These are phyloP conservation scores for Yamadazyma aaseri DNA, from an alignment of 1,139 yeast genomes.

Conservation along the genomic window DNA sequence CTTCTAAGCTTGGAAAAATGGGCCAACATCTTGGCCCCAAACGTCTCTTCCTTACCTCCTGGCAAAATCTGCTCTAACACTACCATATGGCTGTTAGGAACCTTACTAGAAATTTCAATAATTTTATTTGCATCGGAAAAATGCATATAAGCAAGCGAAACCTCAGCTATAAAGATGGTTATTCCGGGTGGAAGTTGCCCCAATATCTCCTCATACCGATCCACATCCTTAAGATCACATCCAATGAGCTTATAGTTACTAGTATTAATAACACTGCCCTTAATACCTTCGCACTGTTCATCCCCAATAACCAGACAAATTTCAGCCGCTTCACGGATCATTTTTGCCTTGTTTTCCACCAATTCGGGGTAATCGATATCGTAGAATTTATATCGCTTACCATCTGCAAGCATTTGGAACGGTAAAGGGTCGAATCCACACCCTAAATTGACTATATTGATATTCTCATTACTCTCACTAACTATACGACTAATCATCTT, in stretches of 20 bases:
- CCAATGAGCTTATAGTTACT: constrained; percentile 59
- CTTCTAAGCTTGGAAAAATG: constrained; percentile 70
- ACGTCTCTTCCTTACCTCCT: constrained; percentile 59
- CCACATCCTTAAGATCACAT: constrained; percentile 62
- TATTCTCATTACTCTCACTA: constrained; percentile 22
- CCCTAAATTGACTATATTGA: constrained; percentile 65
- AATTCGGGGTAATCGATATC: constrained; percentile 80
- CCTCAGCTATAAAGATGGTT: constrained; percentile 75
- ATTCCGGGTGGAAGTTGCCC: constrained; percentile 24
- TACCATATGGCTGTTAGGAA: constrained; percentile 58
- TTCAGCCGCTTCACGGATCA: constrained; percentile 51
- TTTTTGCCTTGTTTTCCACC: constrained; percentile 49
- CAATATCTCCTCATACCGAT: constrained; percentile 40
- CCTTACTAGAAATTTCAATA: constrained; percentile 47
- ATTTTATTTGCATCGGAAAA: constrained; percentile 67
- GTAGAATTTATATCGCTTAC: constrained; percentile 41
- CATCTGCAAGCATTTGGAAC: constrained; percentile 51
- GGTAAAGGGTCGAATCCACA: constrained; percentile 84
- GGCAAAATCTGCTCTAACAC: constrained; percentile 75
- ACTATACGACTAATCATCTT: constrained; percentile 46
- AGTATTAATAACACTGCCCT: constrained; percentile 32
- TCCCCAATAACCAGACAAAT: constrained; percentile 48
- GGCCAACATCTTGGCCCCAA: constrained; percentile 71
- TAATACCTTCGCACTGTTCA: constrained; percentile 20
- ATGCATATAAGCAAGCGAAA: constrained; percentile 78